Conservation (phyloP, 164 flowering plant genomes). For the Stephania yunnanensis region DNA sequence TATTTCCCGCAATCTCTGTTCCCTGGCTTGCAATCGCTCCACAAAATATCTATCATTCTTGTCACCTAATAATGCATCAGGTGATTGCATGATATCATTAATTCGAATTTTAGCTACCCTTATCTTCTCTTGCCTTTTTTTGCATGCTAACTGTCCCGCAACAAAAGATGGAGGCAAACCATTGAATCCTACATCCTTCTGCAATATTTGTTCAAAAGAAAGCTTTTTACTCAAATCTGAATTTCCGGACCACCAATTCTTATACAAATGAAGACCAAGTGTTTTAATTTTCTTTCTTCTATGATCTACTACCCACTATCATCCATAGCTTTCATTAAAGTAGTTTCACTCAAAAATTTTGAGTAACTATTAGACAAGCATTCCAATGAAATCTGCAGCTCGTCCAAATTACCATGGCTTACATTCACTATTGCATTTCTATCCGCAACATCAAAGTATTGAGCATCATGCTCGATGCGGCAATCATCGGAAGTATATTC, state of each 20-base stretch:
- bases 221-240: conserved; percentile 57
- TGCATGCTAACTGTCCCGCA: conserved; percentile 29
- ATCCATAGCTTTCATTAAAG: conserved; percentile 8
- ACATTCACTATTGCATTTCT: too few relatives aligned
- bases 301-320: conserved; percentile 15
- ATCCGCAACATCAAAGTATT: too few relatives aligned
- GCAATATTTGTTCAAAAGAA: conserved; percentile 38
- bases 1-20: conserved; percentile 16
- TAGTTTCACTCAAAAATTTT: conserved; percentile 26
- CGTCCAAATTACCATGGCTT: conserved; percentile 19
- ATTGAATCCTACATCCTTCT: conserved; percentile 62
- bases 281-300: conserved; percentile 20
- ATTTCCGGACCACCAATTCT: conserved; percentile 60
- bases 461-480: too few relatives aligned
- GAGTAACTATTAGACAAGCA: conserved; percentile 38
- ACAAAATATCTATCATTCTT: not conserved
- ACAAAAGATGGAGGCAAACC: conserved; percentile 71
- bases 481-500: too few relatives aligned
- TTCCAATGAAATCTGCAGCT: conserved; percentile 48
- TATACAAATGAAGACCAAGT: conserved; percentile 15
- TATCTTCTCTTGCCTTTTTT: conserved; percentile 62
- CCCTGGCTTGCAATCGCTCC: conserved; percentile 16
- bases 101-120: conserved; percentile 65
- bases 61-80: conserved; percentile 11
- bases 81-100: conserved; percentile 40